Evolutionary conservation across 2,329 filamentous ascomycete genomes (phyloP).

Genomic region (Camillea tinctor): DNA sequence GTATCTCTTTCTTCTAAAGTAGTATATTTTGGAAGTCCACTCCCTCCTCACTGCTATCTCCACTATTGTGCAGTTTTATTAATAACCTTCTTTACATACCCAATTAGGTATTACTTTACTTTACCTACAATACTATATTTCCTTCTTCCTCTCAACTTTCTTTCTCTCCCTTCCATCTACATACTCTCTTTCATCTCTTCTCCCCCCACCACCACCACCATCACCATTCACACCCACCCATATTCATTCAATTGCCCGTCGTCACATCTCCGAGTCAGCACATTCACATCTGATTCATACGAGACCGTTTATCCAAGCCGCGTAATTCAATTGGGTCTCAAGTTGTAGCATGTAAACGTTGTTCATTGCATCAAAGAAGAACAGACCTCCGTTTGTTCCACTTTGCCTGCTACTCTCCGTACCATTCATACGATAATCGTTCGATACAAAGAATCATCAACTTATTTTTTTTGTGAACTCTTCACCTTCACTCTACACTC

Average conservation of each 20-base stretch:
- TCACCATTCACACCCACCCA: not conserved
- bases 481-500: not conserved
- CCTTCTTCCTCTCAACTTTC: too few species aligned
- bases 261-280: slow-evolving; percentile 1
- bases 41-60: too few species aligned
- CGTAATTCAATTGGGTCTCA: slow-evolving; percentile 10
- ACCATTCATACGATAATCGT: slow-evolving; percentile 1
- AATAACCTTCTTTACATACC: too few species aligned
- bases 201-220: not conserved
- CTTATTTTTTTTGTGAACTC: too few species aligned
- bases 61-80: too few species aligned
- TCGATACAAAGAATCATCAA: not conserved
- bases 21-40: too few species aligned
- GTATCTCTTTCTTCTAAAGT: too few species aligned
- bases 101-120: too few species aligned
- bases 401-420: slow-evolving; percentile 9
- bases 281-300: not conserved
- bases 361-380: slow-evolving; percentile 12
- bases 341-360: slow-evolving; percentile 9
- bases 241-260: slow-evolving; percentile 1
- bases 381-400: slow-evolving; percentile 15
- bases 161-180: too few species aligned
- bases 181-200: too few species aligned
- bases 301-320: slow-evolving; percentile 8
- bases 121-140: too few species aligned